Percentiles rank a stretch among this genome's conserved stretches.
phyloP scores from a whole-genome alignment of 768 basidiomycete genomes.

The Mrakia frigida region DNA sequence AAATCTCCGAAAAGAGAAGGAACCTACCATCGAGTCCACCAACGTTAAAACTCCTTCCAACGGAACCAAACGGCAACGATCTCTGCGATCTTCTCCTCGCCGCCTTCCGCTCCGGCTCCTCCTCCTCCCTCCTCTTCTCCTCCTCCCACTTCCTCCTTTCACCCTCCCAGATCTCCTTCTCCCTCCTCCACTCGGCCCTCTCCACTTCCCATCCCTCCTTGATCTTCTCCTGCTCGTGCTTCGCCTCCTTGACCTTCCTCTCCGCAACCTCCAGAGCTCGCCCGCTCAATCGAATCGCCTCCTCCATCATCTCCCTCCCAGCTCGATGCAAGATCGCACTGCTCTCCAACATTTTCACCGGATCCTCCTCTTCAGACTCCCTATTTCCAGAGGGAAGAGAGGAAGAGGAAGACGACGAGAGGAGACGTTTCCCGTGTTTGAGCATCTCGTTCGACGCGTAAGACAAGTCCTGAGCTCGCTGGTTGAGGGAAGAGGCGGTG shows the following conservation, averaged over 20 bases:
- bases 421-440: neutral
- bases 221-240: neutral
- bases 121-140: neutral
- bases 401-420: neutral
- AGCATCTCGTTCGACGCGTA: neutral
- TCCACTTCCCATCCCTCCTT: neutral
- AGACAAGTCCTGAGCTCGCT: neutral
- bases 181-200: neutral
- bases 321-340: neutral
- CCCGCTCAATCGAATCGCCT: neutral
- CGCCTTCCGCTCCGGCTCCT: neutral
- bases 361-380: neutral
- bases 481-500: neutral
- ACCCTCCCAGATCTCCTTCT: neutral
- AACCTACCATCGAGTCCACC: neutral
- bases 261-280: neutral
- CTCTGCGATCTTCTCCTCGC: neutral
- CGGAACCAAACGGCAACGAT: no score
- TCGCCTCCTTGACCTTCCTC: neutral
- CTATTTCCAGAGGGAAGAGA: neutral
- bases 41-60: neutral
- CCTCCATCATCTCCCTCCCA: constrained; percentile 1
- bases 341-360: neutral
- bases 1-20: neutral
- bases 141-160: neutral